A percentile compares a stretch with the other conserved stretches of the same genome.
Conservation (phyloP, 208 protist genomes). For the Angomonas desouzai region DNA sequence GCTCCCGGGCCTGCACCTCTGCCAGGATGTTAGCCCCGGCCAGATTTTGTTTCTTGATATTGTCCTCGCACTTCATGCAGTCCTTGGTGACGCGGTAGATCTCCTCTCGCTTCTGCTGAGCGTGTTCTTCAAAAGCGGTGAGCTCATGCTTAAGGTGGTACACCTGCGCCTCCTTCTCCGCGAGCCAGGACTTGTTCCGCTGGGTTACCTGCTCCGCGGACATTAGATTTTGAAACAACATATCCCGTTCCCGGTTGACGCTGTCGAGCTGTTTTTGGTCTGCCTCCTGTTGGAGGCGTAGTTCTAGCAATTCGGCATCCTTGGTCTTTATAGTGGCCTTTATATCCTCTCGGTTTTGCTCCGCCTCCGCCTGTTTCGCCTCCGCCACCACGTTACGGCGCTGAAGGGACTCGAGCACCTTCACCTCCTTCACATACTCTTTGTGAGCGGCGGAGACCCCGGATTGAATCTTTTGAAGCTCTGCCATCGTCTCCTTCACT, state of each 20-base stretch:
- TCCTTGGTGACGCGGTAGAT: constrained; percentile 90
- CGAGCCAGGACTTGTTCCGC: constrained; percentile 74
- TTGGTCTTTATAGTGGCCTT: constrained; percentile 32
- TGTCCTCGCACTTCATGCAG: constrained; percentile 68
- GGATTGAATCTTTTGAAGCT: constrained; percentile 63
- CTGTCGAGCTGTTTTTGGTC: constrained; percentile 35
- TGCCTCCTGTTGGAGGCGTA: constrained; percentile 26
- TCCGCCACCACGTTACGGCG: constrained; percentile 71
- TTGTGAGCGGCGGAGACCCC: constrained; percentile 36
- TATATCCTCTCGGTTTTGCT: constrained; percentile 36
- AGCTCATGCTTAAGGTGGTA: constrained; percentile 90
- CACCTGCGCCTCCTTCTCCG: constrained; percentile 73
- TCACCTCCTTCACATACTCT: constrained; percentile 43
- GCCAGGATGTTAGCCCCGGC: constrained; percentile 81
- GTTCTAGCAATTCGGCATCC: constrained; percentile 54
- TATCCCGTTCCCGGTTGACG: constrained; percentile 59
- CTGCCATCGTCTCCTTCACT: constrained; percentile 45
- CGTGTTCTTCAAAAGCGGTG: constrained; percentile 76
- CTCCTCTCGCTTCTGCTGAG: constrained; percentile 76
- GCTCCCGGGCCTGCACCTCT: constrained; percentile 83
- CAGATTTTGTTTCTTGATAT: constrained; percentile 56
- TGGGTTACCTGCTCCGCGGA: constrained; percentile 47
- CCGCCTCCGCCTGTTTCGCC: constrained; percentile 44
- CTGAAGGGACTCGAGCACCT: constrained; percentile 64
- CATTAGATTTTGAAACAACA: constrained; percentile 73